phyloP scores from a whole-genome alignment of 1,139 yeast species.

The Ogataea hybrid region DNA sequence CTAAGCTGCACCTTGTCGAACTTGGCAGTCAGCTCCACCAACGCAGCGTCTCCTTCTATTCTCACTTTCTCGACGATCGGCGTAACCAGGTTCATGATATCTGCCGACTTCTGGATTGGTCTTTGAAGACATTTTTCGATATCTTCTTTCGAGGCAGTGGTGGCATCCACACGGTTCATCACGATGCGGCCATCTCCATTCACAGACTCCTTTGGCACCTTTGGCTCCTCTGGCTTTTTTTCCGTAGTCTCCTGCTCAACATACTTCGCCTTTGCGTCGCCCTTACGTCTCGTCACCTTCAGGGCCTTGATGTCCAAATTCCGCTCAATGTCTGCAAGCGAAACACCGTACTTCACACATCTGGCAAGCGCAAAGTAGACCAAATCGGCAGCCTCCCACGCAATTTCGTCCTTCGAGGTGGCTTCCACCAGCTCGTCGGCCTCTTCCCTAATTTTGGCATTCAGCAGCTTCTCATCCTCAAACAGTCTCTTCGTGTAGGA shows the following conservation, averaged over 20 bases:
- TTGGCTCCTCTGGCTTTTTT: neutral
- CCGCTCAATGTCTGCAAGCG: constrained; percentile 74
- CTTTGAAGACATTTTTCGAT: constrained; percentile 67
- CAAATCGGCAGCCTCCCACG: constrained; percentile 98
- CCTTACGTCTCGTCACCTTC: constrained; percentile 90
- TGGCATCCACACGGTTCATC: constrained; percentile 60
- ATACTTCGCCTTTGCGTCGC: constrained; percentile 90
- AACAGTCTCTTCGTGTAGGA: constrained; percentile 90
- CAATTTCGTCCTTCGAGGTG: constrained; percentile 60
- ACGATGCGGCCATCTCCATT: constrained; percentile 42
- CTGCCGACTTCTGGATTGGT: constrained; percentile 89
- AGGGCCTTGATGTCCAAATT: constrained; percentile 80
- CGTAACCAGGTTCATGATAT: constrained; percentile 85
- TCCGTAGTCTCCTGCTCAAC: constrained; percentile 31
- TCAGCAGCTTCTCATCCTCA: constrained; percentile 67
- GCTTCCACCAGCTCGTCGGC: constrained; percentile 96
- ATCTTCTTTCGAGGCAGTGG: constrained; percentile 41
- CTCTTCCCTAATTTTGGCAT: constrained; percentile 91
- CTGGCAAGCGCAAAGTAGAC: constrained; percentile 88
- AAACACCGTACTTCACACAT: constrained; percentile 78
- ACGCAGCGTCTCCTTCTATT: constrained; percentile 77
- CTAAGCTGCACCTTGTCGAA: constrained; percentile 79
- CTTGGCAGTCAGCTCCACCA: constrained; percentile 81
- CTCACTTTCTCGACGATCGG: constrained; percentile 85
- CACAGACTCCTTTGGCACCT: constrained; percentile 20